Evolutionary conservation across 1,284 basidiomycete species (phyloP), one percentile per base, ranked within the genome.

Genomic region (Hemileia vastatrix): DNA sequence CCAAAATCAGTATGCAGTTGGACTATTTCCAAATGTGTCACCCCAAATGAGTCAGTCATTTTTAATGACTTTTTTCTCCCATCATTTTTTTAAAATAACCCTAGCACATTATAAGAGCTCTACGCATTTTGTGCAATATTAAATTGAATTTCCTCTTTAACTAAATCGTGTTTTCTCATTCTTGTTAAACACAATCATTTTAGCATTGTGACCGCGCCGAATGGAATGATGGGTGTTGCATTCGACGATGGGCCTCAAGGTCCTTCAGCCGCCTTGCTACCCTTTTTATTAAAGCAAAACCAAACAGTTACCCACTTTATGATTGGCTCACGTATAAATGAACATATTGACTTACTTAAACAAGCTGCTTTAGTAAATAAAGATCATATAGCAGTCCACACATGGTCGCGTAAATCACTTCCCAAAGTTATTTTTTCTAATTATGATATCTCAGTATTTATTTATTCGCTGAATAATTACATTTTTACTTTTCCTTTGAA

Each of bases 221-320:
- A 51, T 2, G 60, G 60, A 18, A 24, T 24, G 36, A 51, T 63
- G 47, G 60, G 53, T 15, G 56, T 63, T 43, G 55, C 60, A 15
- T 63, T 63, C 19, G 60, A 63, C 45, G 60, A 63, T 36, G 60
- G 60, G 23, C 60, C 60, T 40, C 45, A 56, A 33, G 15, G 11
- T 5, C 52, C 53, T 27, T 55, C 60, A 19, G 18, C 60, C 23
- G 24, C 40, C 31, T 48, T 63, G n/a, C 32, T 63, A 55, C 36
- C 44, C 27, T 63, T 63, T 36, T 56, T 63, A 19, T 36, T 24
- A 27, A 13, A 50, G n/a, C 80, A 88, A 63, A 81, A 83, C 57
- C 75, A 83, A 62, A 79, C 73, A 6, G 82, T 83, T 1, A 91
- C 88, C 1, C 88, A 90, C 74, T 91, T 90, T 73, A 81, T 88